phyloP scores from a whole-genome alignment of 2,329 filamentous ascomycete genomes.

The Arthrobotrys megalospora region DNA sequence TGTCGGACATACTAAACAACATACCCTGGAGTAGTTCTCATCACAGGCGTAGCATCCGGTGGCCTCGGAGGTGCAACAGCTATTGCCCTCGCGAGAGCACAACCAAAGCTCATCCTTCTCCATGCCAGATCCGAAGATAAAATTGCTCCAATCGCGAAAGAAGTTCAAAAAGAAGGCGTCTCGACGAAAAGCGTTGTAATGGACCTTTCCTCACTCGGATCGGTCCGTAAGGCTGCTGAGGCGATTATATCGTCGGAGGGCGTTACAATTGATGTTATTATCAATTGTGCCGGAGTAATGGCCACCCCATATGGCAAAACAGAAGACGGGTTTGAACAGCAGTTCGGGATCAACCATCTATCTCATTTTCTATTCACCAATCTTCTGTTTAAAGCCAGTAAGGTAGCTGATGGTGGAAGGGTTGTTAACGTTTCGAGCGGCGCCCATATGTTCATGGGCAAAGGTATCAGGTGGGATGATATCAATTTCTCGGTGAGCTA shows the following conservation, averaged over 20 bases:
- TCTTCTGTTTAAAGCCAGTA: slow-evolving; percentile 65
- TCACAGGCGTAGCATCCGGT: slow-evolving; percentile 25
- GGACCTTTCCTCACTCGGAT: slow-evolving; percentile 35
- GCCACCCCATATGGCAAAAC: slow-evolving; percentile 62
- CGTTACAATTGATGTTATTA: slow-evolving; percentile 62
- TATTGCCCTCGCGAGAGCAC: slow-evolving; percentile 33
- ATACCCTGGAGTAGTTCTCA: slow-evolving; percentile 3
- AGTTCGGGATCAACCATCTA: slow-evolving; percentile 65
- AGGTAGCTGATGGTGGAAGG: slow-evolving; percentile 65
- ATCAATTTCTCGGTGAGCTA: slow-evolving; percentile 28
- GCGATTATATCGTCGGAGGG: slow-evolving; percentile 16
- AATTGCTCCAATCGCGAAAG: slow-evolving; percentile 34
- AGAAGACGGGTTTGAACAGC: slow-evolving; percentile 51
- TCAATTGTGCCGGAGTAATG: slow-evolving; percentile 67
- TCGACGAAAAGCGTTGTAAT: slow-evolving; percentile 30
- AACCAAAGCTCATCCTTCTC: slow-evolving; percentile 39
- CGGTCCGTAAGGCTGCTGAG: slow-evolving; percentile 40
- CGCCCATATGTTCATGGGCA: slow-evolving; percentile 65
- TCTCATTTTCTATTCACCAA: slow-evolving; percentile 65
- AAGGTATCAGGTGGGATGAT: slow-evolving; percentile 41
- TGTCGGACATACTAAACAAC: not conserved
- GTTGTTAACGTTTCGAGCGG: slow-evolving; percentile 69
- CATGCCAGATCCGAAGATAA: slow-evolving; percentile 45
- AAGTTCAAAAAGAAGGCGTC: slow-evolving; percentile 19
- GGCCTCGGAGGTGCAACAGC: slow-evolving; percentile 31